Percentiles rank a stretch among this genome's conserved stretches.
These are phyloP conservation scores for Cenococcum geophilum DNA, from an alignment of 495 filamentous ascomycete species.

Conservation along the genomic window DNA sequence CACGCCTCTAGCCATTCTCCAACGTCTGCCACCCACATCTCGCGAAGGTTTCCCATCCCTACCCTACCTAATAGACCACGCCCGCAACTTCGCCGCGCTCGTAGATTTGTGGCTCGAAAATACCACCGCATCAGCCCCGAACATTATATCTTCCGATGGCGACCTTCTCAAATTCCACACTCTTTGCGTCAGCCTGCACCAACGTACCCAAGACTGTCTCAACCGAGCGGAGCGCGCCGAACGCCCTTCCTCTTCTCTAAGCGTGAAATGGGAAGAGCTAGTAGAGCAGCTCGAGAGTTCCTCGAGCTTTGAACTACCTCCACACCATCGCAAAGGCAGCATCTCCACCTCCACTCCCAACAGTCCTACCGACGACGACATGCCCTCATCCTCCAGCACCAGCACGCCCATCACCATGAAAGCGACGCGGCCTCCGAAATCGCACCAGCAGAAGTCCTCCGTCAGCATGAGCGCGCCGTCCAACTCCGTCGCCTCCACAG, in stretches of 20 bases:
- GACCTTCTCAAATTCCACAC: constrained; percentile 68
- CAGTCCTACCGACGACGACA: constrained; percentile 13
- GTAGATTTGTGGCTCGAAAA: constrained; percentile 80
- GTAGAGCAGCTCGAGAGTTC: constrained; percentile 54
- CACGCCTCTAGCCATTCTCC: constrained; percentile 86
- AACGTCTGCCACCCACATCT: constrained; percentile 70
- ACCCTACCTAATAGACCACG: constrained; percentile 88
- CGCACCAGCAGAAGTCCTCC: constrained; percentile 14
- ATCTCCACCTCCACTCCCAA: background rate
- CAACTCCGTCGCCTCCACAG: constrained; percentile 19
- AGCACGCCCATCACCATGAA: constrained; percentile 30
- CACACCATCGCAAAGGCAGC: background rate
- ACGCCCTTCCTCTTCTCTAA: constrained; percentile 53
- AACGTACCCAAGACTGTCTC: constrained; percentile 67
- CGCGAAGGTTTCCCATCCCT: constrained; percentile 92
- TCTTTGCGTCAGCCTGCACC: constrained; percentile 62
- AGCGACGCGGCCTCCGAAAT: constrained; percentile 7
- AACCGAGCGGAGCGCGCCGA: constrained; percentile 65
- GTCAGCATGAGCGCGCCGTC: constrained; percentile 17
- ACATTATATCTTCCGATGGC: constrained; percentile 49
- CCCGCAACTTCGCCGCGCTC: constrained; percentile 80
- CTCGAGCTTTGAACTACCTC: constrained; percentile 20
- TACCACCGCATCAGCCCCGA: constrained; percentile 43
- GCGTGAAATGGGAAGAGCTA: constrained; percentile 65
- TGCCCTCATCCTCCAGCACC: constrained; percentile 15